Evolutionary conservation across 768 basidiomycete genomes (phyloP).

Genomic region (Piloderma croceum): DNA sequence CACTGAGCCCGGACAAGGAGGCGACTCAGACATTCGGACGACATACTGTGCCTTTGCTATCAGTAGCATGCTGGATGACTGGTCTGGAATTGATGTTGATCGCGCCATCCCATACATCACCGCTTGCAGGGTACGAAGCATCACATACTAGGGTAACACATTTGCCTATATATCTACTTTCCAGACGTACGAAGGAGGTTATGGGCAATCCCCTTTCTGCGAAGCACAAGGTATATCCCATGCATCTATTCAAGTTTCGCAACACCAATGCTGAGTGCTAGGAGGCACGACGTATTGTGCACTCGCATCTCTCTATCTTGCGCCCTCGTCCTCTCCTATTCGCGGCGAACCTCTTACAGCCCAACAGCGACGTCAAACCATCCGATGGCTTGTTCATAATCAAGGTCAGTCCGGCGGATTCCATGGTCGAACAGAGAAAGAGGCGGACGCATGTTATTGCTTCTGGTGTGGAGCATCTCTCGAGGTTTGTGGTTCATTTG

Average conservation of each 20-base stretch:
- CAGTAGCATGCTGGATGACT: slow-evolving; percentile 71
- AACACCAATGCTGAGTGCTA: slow-evolving; percentile 22
- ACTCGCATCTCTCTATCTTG: slow-evolving; percentile 65
- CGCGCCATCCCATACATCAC: slow-evolving; percentile 59
- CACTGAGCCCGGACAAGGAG: slow-evolving; percentile 54
- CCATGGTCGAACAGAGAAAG: slow-evolving; percentile 82
- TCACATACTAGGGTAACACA: background rate
- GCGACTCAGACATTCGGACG: slow-evolving; percentile 77
- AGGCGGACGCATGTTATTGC: slow-evolving; percentile 89
- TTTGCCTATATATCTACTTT: background rate
- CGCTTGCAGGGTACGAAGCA: slow-evolving; percentile 63
- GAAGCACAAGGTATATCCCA: slow-evolving; percentile 73
- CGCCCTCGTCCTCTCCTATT: slow-evolving; percentile 20
- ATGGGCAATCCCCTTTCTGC: slow-evolving; percentile 71
- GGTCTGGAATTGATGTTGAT: slow-evolving; percentile 64
- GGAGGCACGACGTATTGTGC: slow-evolving; percentile 95
- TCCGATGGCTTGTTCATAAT: slow-evolving; percentile 74
- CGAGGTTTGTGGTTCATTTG: slow-evolving; percentile 40
- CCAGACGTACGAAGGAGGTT: slow-evolving; percentile 91
- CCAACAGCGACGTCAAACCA: slow-evolving; percentile 45
- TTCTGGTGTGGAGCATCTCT: slow-evolving; percentile 91
- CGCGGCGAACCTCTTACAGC: slow-evolving; percentile 31
- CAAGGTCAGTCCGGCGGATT: slow-evolving; percentile 75
- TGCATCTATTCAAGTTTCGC: slow-evolving; percentile 1
- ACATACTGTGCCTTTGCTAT: slow-evolving; percentile 86